These are phyloP conservation scores for Polygonum aviculare DNA, from an alignment of 148 eudicot species.

Conservation along the genomic window DNA sequence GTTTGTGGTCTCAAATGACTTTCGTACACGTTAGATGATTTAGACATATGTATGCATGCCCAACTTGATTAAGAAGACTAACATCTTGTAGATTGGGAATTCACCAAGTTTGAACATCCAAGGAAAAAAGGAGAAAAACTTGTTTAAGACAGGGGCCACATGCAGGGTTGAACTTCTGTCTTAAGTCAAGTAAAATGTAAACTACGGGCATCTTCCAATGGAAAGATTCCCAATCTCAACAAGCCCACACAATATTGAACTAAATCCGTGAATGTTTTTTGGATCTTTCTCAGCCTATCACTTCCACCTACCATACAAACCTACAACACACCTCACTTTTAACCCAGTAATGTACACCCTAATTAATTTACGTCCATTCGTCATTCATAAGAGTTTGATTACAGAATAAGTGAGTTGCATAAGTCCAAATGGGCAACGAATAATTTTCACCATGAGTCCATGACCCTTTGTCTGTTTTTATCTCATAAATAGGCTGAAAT, in stretches of 20 bases:
- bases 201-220: not conserved
- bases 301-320: not conserved
- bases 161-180: not conserved
- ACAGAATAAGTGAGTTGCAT: not conserved
- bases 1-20: too few species aligned
- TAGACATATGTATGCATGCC: too few species aligned
- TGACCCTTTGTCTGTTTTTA: not conserved
- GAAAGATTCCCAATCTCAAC: not conserved
- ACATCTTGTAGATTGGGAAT: too few species aligned
- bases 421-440: not conserved
- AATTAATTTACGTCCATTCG: not conserved
- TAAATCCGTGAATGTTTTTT: conserved; percentile 2
- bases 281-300: not conserved
- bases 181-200: not conserved
- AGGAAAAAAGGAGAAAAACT: too few species aligned
- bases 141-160: not conserved
- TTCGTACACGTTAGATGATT: too few species aligned
- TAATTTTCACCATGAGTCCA: not conserved
- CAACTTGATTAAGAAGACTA: too few species aligned
- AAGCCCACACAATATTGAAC: not conserved
- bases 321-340: not conserved
- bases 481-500: not conserved
- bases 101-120: not conserved
- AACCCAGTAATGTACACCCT: not conserved
- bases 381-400: not conserved